phyloP scores from a whole-genome alignment of 2,329 filamentous ascomycete species.

The Trichothecium sympodiale region DNA sequence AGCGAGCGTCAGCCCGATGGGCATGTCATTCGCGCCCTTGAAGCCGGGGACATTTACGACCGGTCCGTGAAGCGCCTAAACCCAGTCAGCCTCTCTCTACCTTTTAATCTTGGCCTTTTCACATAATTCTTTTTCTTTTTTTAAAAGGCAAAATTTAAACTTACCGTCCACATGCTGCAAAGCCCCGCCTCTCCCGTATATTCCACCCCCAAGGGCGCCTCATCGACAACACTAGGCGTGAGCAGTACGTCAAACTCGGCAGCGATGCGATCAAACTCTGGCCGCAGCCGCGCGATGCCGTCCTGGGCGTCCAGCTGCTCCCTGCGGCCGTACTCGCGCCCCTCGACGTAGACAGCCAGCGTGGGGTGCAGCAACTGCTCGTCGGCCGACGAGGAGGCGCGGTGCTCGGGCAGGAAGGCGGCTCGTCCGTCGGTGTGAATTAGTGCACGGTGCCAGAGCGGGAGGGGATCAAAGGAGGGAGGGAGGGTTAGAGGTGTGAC shows the following conservation, averaged over 20 bases:
- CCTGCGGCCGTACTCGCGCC: constrained; percentile 26
- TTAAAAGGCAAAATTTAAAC: no score
- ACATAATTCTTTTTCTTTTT: no score
- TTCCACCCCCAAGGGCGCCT: constrained; percentile 41
- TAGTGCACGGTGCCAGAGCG: constrained; percentile 40
- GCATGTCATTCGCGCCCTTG: constrained; percentile 38
- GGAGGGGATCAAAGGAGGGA: constrained; percentile 32
- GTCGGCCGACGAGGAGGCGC: constrained; percentile 22
- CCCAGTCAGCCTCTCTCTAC: no score
- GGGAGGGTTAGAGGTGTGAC: constrained; percentile 46
- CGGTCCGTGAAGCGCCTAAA: constrained; percentile 42
- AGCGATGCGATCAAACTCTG: constrained; percentile 41
- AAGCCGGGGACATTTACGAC: constrained; percentile 57
- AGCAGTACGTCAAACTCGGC: constrained; percentile 42
- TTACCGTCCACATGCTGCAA: constrained; percentile 40
- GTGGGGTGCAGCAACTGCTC: constrained; percentile 31
- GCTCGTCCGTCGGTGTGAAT: constrained; percentile 40
- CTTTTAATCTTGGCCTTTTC: no score
- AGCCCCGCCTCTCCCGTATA: constrained; percentile 44
- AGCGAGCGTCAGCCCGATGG: constrained; percentile 46
- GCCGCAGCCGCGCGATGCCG: constrained; percentile 38
- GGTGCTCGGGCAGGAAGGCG: constrained; percentile 43
- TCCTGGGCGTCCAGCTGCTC: constrained; percentile 43
- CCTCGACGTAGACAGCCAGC: constrained; percentile 38
- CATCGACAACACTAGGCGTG: constrained; percentile 46